Base-by-base conservation (phyloP, 352 stramenopile species). In the Blastocystis sp. region DNA sequence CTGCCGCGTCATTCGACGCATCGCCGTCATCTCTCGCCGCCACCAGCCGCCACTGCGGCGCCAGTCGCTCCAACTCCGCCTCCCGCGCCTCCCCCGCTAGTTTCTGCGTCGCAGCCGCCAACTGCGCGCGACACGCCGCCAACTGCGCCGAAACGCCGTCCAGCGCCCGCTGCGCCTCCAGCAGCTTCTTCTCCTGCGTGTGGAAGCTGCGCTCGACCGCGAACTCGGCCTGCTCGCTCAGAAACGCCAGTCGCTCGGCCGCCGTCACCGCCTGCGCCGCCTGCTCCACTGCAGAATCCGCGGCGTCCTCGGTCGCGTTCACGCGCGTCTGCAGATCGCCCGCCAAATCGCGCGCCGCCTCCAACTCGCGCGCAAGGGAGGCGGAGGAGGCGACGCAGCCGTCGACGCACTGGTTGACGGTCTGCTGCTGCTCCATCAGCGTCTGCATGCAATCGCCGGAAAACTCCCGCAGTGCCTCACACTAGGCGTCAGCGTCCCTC, bases 401-500 rank as follows among this genome's bases (percentile, higher is more conserved):
- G 53, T 81, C 56, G 16, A 81, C 34, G 24, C 69, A 81, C 21
- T 32, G 46, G 40, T 81, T 81, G 7, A 81, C 29, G n/a, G 69
- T 36, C 27, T 81, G 42, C 53, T 81, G 69, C 46, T 81, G 69
- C 27, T 81, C 69, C 69, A 81, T 64, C 0, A 81, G 11, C 9
- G 27, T 27, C 4, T 42, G 29, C 69, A 81, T 81, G 46, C 69
- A 64, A 11, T 57, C 69, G 14, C 9, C 29, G 16, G 44, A 11
- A 24, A 81, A 64, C 53, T 49, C 69, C 53, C 56, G 61, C 51
- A 63, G 34, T n/a, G 54, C 24, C 21, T 81, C 69, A 42, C 36
- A 32, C 69, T 81, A 65, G 4, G 16, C 4, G 8, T 63, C 21
- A 63, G n/a, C 2, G n/a, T 75, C 49, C 0, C 14, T 21, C 34